Evolutionary conservation across 352 stramenopile genomes (phyloP).

Genomic region (Saprolegnia parasitica): DNA sequence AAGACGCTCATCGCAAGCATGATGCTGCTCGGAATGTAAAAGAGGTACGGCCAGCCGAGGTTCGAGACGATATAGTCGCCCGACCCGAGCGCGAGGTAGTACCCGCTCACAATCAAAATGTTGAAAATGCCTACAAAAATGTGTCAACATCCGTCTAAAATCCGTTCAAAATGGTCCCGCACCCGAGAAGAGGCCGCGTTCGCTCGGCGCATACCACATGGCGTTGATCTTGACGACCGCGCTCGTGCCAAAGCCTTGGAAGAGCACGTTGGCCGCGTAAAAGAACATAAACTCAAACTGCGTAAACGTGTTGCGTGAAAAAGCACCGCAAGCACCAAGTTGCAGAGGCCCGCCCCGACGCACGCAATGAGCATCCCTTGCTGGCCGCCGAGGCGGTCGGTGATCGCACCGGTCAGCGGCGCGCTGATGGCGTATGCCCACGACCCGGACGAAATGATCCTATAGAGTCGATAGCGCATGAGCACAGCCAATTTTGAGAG

Average conservation of each 20-base stretch:
- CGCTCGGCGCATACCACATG: conserved; percentile 57
- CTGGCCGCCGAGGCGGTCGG: conserved; percentile 60
- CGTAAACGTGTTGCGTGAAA: conserved; percentile 43
- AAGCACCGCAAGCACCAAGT: conserved; percentile 49
- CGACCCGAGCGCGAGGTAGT: conserved; percentile 63
- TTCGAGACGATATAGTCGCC: conserved; percentile 57
- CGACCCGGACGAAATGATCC: conserved; percentile 60
- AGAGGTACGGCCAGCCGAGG: conserved; percentile 64
- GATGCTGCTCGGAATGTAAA: conserved; percentile 51
- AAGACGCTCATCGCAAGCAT: conserved; percentile 53
- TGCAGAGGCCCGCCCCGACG: conserved; percentile 54
- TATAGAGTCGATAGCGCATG: no score
- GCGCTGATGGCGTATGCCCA: conserved; percentile 67
- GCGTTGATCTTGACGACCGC: conserved; percentile 84
- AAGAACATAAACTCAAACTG: conserved; percentile 51
- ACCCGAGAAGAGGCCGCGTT: conserved; percentile 56
- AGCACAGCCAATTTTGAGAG: not conserved
- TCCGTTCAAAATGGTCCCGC: not conserved
- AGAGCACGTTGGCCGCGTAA: conserved; percentile 60
- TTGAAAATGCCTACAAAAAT: conserved; percentile 53
- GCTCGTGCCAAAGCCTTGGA: conserved; percentile 74
- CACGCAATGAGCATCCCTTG: conserved; percentile 71
- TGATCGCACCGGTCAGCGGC: conserved; percentile 66
- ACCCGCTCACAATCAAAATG: conserved; percentile 70
- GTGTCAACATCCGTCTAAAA: not conserved